phyloP scores from a whole-genome alignment of 1,284 basidiomycete genomes.

The Afroboletus lepidellus region DNA sequence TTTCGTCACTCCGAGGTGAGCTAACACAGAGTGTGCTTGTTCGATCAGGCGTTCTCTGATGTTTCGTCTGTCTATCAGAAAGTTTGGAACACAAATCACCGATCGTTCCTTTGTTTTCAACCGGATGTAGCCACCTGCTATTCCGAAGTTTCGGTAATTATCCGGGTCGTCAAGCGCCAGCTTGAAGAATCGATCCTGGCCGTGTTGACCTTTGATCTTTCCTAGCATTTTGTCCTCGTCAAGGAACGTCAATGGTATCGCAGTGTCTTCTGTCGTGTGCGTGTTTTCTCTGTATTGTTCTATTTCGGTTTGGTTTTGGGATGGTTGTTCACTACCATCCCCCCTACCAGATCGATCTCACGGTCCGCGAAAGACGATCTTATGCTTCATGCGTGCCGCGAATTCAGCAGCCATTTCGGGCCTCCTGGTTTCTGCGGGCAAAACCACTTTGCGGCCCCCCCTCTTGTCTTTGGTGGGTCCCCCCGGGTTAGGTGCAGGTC shows the following conservation, averaged over 20 bases:
- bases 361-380: not conserved
- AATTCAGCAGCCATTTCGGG: not conserved
- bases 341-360: not conserved
- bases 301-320: not conserved
- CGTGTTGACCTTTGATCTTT: not conserved
- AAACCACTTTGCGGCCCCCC: too few relatives aligned
- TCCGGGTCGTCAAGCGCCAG: not conserved
- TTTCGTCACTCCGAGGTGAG: not conserved
- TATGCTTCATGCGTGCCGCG: not conserved
- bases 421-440: too few relatives aligned
- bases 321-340: not conserved
- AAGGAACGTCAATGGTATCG: not conserved
- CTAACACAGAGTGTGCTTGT: not conserved
- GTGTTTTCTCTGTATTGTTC: not conserved
- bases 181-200: not conserved
- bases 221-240: not conserved
- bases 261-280: not conserved
- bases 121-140: not conserved
- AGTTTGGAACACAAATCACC: not conserved
- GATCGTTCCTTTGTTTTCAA: not conserved
- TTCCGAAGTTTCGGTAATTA: not conserved
- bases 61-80: not conserved
- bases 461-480: too few relatives aligned
- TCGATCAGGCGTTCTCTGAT: not conserved
- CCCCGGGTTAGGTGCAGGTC: too few relatives aligned